Base-by-base conservation (phyloP, 1,284 basidiomycete species). In the Leccinum angustisporum region DNA sequence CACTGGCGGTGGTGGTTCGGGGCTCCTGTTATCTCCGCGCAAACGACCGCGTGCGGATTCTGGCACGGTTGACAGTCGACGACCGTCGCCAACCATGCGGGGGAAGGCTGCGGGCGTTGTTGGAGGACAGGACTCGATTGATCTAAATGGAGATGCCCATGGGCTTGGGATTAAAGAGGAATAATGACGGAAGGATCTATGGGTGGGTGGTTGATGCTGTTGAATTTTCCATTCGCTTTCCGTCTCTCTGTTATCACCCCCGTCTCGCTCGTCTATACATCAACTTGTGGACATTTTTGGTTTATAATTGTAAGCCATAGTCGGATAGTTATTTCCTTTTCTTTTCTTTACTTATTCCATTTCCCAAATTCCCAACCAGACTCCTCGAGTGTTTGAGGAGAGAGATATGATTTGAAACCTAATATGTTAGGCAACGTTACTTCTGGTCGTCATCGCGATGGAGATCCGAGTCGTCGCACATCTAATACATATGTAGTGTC, bases 1-100 rank as follows among this genome's bases (percentile, higher is more conserved):
- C 13, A 13, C 46, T 21, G 46, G 46, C 46, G 18, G 46, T 21
- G 46, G 46, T 21, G 68, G 72, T 4, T 43, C 55, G 14, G 63
- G 62, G 0, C 36, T 72, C 33, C 33, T 67, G 40, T 72, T 72
- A 6, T 67, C 71, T 7, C 62, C 63, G 6, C 74, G 74, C 63
- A 72, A 73, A 55, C 74, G 72, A 57, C 63, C 62, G 13, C 74
- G 72, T 8, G 38, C 72, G 14, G 58, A 61, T 56, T 73, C 72
- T 10, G 5, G 48, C 16, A 61, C 48, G 4, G 64, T 61, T 11
- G 70, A 75, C 27, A 57, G 43, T 14, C 60, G 64, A 56, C 64
- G 70, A 53, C 60, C 57, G 16, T 75, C 72, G 11, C 73, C 72
- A 11, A 59, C n/a, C 36, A 61, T 48, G 13, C 67, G 71, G 54